phyloP scores from a whole-genome alignment of 306 rosid genomes.

The Cyamopsis tetragonoloba region DNA sequence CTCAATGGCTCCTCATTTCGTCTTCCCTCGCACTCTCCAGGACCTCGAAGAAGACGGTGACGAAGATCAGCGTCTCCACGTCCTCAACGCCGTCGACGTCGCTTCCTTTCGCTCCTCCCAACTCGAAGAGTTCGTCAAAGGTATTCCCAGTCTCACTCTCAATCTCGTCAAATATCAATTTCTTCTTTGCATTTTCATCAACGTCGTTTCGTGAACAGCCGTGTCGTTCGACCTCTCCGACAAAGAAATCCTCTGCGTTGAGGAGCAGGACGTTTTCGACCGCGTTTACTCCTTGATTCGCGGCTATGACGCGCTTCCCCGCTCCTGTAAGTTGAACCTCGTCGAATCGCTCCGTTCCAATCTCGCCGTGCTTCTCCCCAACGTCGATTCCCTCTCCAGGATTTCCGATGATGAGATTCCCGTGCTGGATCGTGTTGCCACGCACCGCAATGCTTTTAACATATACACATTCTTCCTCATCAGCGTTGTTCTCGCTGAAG shows the following conservation, averaged over 20 bases:
- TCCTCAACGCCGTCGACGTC: constrained; percentile 40
- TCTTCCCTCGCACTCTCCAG: constrained; percentile 59
- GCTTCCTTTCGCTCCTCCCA: constrained; percentile 54
- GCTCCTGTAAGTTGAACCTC: constrained; percentile 62
- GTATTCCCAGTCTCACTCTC: constrained; percentile 20
- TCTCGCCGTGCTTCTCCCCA: constrained; percentile 87
- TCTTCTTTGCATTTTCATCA: neutral
- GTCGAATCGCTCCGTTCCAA: constrained; percentile 86
- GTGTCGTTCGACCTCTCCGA: constrained; percentile 87
- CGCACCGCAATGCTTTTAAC: constrained; percentile 84
- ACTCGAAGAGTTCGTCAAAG: constrained; percentile 92
- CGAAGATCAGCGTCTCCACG: constrained; percentile 57
- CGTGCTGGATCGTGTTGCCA: constrained; percentile 51
- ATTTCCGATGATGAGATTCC: constrained; percentile 45
- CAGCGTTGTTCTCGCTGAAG: constrained; percentile 52
- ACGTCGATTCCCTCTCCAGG: constrained; percentile 72
- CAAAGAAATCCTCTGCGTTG: constrained; percentile 67
- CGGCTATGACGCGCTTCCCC: constrained; percentile 42
- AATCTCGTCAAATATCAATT: neutral
- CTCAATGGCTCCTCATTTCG: constrained; percentile 68
- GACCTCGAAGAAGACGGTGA: constrained; percentile 58
- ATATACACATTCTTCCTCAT: constrained; percentile 75
- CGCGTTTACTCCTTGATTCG: constrained; percentile 71
- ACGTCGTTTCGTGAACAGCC: constrained; percentile 37
- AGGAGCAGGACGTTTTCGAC: constrained; percentile 83